Conservation (phyloP, 2,329 filamentous ascomycete species). For the Xylaria sp. region DNA sequence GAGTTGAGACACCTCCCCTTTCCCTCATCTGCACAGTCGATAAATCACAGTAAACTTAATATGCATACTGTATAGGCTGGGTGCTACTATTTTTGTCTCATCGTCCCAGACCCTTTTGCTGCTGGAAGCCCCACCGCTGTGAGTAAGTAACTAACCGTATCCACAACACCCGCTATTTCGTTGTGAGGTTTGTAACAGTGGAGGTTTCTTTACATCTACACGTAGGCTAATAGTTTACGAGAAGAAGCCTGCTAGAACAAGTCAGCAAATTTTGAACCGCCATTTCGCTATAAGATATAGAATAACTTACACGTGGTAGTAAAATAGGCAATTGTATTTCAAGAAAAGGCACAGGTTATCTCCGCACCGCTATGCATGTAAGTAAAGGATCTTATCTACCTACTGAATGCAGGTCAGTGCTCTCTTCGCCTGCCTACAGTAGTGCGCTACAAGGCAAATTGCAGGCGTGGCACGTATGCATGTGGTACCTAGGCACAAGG, state of each 20-base stretch:
- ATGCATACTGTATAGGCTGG: neutral
- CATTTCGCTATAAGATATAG: too few relatives aligned
- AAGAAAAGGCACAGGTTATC: too few relatives aligned
- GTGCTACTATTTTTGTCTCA: constrained; percentile 21
- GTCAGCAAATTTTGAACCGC: too few relatives aligned
- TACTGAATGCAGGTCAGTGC: neutral
- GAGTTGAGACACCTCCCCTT: constrained; percentile 8
- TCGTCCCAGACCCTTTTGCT: neutral
- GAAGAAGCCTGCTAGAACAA: too few relatives aligned
- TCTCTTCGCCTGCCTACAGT: neutral
- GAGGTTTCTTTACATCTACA: neutral
- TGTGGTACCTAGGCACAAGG: neutral
- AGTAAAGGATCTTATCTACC: too few relatives aligned
- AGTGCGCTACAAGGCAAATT: neutral
- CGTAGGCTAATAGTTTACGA: too few relatives aligned
- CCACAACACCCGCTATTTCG: neutral
- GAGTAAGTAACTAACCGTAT: too few relatives aligned
- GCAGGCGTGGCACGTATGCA: constrained; percentile 16
- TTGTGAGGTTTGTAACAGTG: neutral
- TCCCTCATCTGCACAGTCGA: neutral
- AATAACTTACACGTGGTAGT: too few relatives aligned
- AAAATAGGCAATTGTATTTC: too few relatives aligned
- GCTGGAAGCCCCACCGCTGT: neutral
- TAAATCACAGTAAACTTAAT: neutral
- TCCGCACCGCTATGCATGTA: too few relatives aligned